Percentiles rank a stretch among this genome's conserved stretches.
Conservation (phyloP, 2,329 filamentous ascomycete genomes). For the Myriosclerotinia scirpicola region DNA sequence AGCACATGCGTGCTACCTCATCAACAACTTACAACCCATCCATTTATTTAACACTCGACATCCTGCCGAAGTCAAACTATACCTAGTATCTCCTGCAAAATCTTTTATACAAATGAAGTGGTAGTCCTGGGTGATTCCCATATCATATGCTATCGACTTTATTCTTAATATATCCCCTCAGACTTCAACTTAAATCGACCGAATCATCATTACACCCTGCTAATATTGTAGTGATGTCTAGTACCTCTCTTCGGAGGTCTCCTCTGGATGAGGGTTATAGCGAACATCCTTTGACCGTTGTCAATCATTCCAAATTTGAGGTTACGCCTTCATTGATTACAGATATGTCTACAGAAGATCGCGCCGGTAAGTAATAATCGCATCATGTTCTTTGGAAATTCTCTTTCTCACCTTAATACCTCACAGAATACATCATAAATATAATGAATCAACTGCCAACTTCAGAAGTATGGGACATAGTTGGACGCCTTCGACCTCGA, state of each 20-base stretch:
- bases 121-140: too few relatives aligned
- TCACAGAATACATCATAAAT: slow-evolving; percentile 73
- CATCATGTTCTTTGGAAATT: neutral
- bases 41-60: too few relatives aligned
- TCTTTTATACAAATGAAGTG: too few relatives aligned
- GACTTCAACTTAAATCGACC: neutral
- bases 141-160: too few relatives aligned
- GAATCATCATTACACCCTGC: too few relatives aligned
- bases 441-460: slow-evolving; percentile 78
- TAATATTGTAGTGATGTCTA: too few relatives aligned
- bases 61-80: too few relatives aligned
- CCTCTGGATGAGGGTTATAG: slow-evolving; percentile 42
- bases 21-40: too few relatives aligned
- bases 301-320: slow-evolving; percentile 23
- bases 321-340: slow-evolving; percentile 33
- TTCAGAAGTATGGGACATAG: slow-evolving; percentile 74
- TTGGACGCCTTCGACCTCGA: slow-evolving; percentile 75
- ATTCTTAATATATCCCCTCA: too few relatives aligned
- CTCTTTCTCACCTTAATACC: slow-evolving; percentile 19
- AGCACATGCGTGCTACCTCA: too few relatives aligned
- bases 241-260: slow-evolving; percentile 25
- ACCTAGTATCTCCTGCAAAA: too few relatives aligned
- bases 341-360: slow-evolving; percentile 33
- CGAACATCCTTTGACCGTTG: slow-evolving; percentile 39
- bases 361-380: slow-evolving; percentile 34